Evolutionary conservation across 2,329 filamentous ascomycete species (phyloP).

Genomic region (Talaromyces pinophilus): DNA sequence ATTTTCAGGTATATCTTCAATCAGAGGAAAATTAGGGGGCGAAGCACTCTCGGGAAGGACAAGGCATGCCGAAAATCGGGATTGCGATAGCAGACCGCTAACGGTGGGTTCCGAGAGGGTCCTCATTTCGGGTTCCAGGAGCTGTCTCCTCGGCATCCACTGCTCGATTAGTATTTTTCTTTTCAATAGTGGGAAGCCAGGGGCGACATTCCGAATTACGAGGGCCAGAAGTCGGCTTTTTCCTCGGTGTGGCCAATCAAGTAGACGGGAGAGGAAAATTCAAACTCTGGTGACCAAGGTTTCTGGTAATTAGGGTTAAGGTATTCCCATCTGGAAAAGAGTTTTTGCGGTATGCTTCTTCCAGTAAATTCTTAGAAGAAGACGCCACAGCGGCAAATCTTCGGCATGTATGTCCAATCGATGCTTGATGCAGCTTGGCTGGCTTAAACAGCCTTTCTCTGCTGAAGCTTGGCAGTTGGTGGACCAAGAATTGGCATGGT

Average conservation of each 20-base stretch:
- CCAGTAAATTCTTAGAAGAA: neutral
- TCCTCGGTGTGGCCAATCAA: neutral
- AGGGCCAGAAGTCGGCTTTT: neutral
- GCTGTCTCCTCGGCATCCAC: neutral
- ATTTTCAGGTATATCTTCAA: neutral
- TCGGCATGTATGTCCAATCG: constrained; percentile 4
- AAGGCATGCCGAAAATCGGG: constrained; percentile 10
- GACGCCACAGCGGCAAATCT: constrained; percentile 7
- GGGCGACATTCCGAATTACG: neutral
- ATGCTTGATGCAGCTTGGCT: neutral
- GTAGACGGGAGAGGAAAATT: neutral
- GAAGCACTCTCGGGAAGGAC: neutral
- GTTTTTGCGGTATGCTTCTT: neutral
- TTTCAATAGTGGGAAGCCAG: neutral
- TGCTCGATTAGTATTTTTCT: neutral
- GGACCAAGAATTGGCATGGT: neutral
- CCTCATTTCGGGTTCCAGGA: constrained; percentile 7
- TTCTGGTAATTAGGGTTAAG: neutral
- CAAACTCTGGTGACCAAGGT: neutral
- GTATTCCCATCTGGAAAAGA: neutral
- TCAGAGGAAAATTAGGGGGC: neutral
- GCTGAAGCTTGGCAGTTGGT: neutral
- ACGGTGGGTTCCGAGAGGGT: neutral
- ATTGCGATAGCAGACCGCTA: neutral
- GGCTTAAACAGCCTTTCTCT: neutral